Percentiles rank a stretch among this genome's conserved stretches.
Evolutionary conservation across 306 rosid genomes (phyloP).

Genomic region (Inga laurina): DNA sequence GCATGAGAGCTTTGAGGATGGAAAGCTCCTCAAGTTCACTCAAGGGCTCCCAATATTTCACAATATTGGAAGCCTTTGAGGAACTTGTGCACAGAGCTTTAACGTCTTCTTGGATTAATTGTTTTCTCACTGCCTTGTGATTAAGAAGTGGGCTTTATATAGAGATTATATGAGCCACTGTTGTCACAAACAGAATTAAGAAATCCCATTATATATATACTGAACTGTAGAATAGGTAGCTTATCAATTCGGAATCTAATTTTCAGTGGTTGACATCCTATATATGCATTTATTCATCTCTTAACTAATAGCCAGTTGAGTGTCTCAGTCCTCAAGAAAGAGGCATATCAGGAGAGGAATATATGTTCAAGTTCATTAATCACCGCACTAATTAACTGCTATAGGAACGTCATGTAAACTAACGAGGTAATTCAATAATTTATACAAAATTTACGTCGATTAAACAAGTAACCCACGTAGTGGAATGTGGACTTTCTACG

Average conservation of each 20-base stretch:
- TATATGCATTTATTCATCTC: background rate
- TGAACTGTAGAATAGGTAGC: background rate
- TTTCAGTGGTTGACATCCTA: background rate
- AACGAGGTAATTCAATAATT: too few relatives aligned
- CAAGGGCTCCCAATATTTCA: background rate
- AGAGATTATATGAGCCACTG: background rate
- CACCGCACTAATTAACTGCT: too few relatives aligned
- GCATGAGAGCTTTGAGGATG: background rate
- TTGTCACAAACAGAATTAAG: background rate
- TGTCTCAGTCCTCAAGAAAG: background rate
- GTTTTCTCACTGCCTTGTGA: background rate
- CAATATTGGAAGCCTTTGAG: background rate
- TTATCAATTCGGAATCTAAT: background rate
- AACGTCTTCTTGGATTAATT: background rate
- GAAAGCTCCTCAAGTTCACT: background rate
- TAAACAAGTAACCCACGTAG: too few relatives aligned
- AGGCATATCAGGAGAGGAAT: too few relatives aligned
- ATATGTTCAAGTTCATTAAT: background rate
- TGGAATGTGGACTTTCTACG: too few relatives aligned
- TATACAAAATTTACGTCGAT: too few relatives aligned
- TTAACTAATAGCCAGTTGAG: too few relatives aligned
- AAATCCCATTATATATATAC: background rate
- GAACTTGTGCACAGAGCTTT: background rate
- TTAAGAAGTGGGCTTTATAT: background rate
- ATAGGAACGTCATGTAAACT: too few relatives aligned